Evolutionary conservation across 306 rosid species (phyloP).

Genomic region (Fagus sylvatica): DNA sequence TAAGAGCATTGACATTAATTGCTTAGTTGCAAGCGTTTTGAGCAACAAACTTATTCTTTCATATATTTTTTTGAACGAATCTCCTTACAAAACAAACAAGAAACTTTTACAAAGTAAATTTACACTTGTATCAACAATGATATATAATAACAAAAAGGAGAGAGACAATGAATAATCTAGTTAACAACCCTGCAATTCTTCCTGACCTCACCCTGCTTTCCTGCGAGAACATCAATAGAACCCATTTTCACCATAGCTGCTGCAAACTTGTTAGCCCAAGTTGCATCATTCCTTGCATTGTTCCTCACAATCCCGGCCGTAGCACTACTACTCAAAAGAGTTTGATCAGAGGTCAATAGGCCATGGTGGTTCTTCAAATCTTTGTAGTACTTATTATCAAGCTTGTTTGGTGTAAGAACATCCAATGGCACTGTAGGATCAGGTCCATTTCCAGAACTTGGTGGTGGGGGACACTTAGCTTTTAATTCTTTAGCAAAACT

Average conservation of each 20-base stretch:
- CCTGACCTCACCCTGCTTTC: constrained; percentile 8
- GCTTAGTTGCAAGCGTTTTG: too few species aligned
- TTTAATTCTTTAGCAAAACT: background rate
- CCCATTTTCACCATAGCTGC: constrained; percentile 18
- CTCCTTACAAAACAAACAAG: background rate
- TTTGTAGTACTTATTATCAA: constrained; percentile 1
- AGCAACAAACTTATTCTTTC: background rate
- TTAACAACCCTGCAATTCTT: background rate
- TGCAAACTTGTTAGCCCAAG: constrained; percentile 3
- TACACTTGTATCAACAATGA: background rate
- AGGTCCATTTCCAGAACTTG: background rate
- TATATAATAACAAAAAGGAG: background rate
- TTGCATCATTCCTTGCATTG: background rate
- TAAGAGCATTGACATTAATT: too few species aligned
- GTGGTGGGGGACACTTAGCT: background rate
- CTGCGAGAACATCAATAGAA: background rate
- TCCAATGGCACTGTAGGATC: constrained; percentile 11
- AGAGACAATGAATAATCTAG: background rate
- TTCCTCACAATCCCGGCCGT: background rate
- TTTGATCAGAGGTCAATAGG: constrained; percentile 12
- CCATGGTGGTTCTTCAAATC: constrained; percentile 1
- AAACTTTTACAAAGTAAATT: background rate
- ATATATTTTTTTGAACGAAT: background rate
- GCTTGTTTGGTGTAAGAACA: background rate
- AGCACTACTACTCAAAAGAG: background rate